Evolutionary conservation across 345 rosid genomes (phyloP).

Genomic region (Stellera chamaejasme): DNA sequence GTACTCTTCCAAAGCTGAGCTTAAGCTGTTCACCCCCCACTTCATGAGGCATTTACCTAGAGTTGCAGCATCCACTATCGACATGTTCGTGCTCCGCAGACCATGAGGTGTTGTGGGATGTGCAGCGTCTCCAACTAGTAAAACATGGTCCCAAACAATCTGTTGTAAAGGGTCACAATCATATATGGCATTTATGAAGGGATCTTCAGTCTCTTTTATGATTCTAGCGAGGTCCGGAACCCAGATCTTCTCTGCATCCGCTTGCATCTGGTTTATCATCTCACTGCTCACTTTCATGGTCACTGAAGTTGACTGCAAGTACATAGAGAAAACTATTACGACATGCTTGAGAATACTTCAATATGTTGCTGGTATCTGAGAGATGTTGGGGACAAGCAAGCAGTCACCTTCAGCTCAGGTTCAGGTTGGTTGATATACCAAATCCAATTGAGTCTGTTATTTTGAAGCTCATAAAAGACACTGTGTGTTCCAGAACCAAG

Average conservation of each 20-base stretch:
- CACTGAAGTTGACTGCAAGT: slow-evolving; percentile 52
- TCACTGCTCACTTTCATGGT: slow-evolving; percentile 50
- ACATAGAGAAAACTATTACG: background rate
- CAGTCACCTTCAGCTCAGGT: slow-evolving; percentile 51
- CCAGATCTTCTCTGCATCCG: slow-evolving; percentile 64
- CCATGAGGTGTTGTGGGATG: slow-evolving; percentile 84
- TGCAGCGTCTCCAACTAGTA: slow-evolving; percentile 72
- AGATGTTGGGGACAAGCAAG: background rate
- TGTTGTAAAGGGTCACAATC: slow-evolving; percentile 55
- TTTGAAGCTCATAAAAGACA: slow-evolving; percentile 52
- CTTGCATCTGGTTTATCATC: slow-evolving; percentile 49
- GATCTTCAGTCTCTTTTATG: slow-evolving; percentile 62
- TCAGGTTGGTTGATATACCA: slow-evolving; percentile 70
- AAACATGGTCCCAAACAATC: slow-evolving; percentile 47
- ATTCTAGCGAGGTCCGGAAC: slow-evolving; percentile 47
- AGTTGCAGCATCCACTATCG: slow-evolving; percentile 55
- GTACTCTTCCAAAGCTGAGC: slow-evolving; percentile 57
- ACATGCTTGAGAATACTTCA: too few species aligned
- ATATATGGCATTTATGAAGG: slow-evolving; percentile 69
- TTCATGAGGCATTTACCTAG: slow-evolving; percentile 57
- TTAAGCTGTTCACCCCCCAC: slow-evolving; percentile 35
- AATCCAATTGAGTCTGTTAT: slow-evolving; percentile 65
- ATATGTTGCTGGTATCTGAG: too few species aligned
- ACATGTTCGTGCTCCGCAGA: slow-evolving; percentile 81
- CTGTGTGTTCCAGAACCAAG: slow-evolving; percentile 36